Percentiles rank a stretch among this genome's conserved stretches.
These are phyloP conservation scores for Candida easanensis DNA, from an alignment of 805 yeast genomes.

Conservation along the genomic window DNA sequence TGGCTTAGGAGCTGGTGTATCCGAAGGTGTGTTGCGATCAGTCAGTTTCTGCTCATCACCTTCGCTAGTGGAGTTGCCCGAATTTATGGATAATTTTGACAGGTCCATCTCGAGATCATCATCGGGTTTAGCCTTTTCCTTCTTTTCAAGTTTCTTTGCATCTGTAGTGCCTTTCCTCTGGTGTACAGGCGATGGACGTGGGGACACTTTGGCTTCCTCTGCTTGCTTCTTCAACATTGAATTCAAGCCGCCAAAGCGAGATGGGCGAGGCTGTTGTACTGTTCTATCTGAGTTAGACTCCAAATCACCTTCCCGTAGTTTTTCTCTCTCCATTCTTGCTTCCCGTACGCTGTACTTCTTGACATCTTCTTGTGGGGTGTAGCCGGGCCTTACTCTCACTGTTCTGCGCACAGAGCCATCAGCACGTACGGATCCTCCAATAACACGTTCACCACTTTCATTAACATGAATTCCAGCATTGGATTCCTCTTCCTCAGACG, in stretches of 20 bases:
- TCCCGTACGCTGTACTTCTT: constrained; percentile 19
- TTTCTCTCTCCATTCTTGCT: constrained; percentile 6
- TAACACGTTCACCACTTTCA: constrained; percentile 12
- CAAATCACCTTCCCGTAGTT: neutral
- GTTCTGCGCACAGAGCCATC: constrained; percentile 27
- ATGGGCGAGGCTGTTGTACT: neutral
- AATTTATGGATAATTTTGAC: too few relatives aligned
- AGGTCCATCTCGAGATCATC: too few relatives aligned
- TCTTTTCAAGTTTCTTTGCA: too few relatives aligned
- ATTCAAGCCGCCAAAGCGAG: neutral
- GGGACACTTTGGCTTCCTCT: too few relatives aligned
- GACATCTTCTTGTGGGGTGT: constrained; percentile 22
- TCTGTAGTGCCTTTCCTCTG: too few relatives aligned
- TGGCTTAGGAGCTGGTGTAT: constrained; percentile 4
- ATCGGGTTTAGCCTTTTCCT: too few relatives aligned
- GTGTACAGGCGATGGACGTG: too few relatives aligned
- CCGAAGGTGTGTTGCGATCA: too few relatives aligned
- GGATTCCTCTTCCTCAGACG: neutral
- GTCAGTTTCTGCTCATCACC: too few relatives aligned
- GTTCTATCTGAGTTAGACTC: neutral
- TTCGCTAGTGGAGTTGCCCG: too few relatives aligned
- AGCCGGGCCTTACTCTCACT: constrained; percentile 25
- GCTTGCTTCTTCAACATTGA: too few relatives aligned
- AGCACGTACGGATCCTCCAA: constrained; percentile 26
- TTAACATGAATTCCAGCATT: constrained; percentile 11